Evolutionary conservation across 1,284 basidiomycete species (phyloP).

Genomic region (Athelia sp.): DNA sequence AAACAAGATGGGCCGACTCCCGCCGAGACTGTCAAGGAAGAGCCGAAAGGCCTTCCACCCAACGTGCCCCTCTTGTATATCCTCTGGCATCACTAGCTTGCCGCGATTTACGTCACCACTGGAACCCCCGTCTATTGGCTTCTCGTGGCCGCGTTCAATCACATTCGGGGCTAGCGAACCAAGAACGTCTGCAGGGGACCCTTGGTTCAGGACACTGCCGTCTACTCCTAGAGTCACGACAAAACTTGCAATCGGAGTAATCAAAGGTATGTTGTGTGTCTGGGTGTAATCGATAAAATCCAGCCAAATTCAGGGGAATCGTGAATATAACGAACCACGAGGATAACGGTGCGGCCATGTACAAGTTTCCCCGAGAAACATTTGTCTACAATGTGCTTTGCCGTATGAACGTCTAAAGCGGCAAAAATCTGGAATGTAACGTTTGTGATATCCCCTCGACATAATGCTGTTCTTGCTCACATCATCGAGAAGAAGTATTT

Average conservation of each 20-base stretch:
- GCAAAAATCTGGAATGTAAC: background rate
- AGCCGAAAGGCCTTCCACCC: conserved; percentile 28
- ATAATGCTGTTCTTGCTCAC: conserved; percentile 22
- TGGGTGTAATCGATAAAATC: conserved; percentile 19
- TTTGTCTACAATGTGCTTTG: conserved; percentile 60
- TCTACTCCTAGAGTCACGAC: conserved; percentile 52
- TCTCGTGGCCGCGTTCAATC: conserved; percentile 35
- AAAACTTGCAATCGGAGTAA: conserved; percentile 56
- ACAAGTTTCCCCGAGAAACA: conserved; percentile 54
- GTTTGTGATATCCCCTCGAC: background rate
- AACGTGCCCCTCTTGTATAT: conserved; percentile 52
- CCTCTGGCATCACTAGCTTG: conserved; percentile 54
- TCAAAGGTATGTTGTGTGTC: conserved; percentile 72
- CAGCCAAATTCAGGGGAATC: background rate
- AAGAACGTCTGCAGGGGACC: conserved; percentile 39
- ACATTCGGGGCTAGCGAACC: conserved; percentile 29
- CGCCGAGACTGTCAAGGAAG: conserved; percentile 20
- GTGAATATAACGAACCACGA: conserved; percentile 46
- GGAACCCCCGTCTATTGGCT: conserved; percentile 14
- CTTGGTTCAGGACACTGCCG: conserved; percentile 45
- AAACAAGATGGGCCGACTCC: conserved; percentile 13
- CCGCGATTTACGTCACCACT: conserved; percentile 21
- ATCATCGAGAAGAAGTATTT: conserved; percentile 44
- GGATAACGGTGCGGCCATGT: conserved; percentile 44
- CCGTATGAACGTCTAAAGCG: conserved; percentile 49